These are phyloP conservation scores for Solanum aculeatissimum DNA, from an alignment of 305 asterid species.

Conservation along the genomic window DNA sequence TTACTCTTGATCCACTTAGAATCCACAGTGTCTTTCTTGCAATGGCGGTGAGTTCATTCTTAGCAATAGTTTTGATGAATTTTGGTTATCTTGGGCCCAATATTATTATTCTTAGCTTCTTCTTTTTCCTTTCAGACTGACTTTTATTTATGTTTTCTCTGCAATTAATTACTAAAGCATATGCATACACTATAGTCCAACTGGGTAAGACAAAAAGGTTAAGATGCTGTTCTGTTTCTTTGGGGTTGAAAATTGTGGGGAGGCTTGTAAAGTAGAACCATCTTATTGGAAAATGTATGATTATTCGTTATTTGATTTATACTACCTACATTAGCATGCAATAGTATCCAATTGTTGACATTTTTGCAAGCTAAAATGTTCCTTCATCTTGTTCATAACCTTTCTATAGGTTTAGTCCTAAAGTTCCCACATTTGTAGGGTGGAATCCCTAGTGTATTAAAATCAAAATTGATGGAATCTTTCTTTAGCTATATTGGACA, in stretches of 20 bases:
- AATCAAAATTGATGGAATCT: neutral
- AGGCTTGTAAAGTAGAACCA: neutral
- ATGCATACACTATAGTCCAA: neutral
- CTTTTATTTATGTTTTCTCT: neutral
- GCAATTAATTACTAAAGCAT: constrained; percentile 1
- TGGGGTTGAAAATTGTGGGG: neutral
- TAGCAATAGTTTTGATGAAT: neutral
- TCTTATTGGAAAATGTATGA: neutral
- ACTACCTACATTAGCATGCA: neutral
- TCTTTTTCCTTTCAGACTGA: constrained; percentile 3
- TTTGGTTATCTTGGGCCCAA: neutral
- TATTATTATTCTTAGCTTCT: neutral
- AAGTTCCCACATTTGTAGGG: neutral
- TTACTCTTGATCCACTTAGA: constrained; percentile 62
- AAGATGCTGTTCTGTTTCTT: neutral
- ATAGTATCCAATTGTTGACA: neutral
- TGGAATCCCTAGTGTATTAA: neutral
- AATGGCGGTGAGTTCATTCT: constrained; percentile 60
- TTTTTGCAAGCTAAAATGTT: neutral
- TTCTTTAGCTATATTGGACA: neutral
- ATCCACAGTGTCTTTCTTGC: constrained; percentile 50
- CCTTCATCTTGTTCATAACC: neutral
- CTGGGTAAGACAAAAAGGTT: neutral
- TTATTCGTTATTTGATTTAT: neutral
- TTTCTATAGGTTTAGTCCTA: neutral